Base-by-base conservation (phyloP, 371 early-diverging fungal genomes). In the Mortierella sp. region DNA sequence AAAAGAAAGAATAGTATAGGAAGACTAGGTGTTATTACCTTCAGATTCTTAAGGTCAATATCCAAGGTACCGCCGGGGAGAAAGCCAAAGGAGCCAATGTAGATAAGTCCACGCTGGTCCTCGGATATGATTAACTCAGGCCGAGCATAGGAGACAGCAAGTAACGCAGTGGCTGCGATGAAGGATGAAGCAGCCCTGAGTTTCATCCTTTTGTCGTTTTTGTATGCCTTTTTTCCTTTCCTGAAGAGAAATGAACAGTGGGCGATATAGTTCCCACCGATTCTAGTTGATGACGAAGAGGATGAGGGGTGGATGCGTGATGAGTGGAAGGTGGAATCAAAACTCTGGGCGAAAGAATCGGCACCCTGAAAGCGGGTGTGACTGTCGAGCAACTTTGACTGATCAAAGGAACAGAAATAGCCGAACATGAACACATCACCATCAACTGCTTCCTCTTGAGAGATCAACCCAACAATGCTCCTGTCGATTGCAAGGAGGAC, bases 1-100 rank as follows among this genome's bases (percentile, higher is more conserved):
- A 17, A n/a, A 15, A 47, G 8, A 43, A 41, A 41, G 11, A 3
- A 54, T 6, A 32, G 26, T 34, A 30, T 6, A 21, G 12, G 12
- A 32, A 32, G 9, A 32, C 12, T 2, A 5, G 28, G 15, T 11
- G 21, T 60, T 26, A 11, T 63, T 81, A 83, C 86, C 72, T 82
- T 72, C 44, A 81, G 56, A 53, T 83, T 58, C 24, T 73, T 55
- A 6, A 84, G 66, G 43, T 79, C 43, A 44, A 84, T 66, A 17
- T 78, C 70, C 1, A 86, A 69, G 37, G 64, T 63, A 2, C 84
- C 86, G 26, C 85, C 84, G 3, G 82, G 24, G 21, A 86, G 69
- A 57, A 84, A 86, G 0, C 86, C 86, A 63, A 86, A 86, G 21
- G 80, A 66, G 8, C 84, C 85, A 8, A 83, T 82, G 44, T 59